Base-by-base conservation (phyloP, 768 basidiomycete genomes). In the Strobilomyces dryophilus region DNA sequence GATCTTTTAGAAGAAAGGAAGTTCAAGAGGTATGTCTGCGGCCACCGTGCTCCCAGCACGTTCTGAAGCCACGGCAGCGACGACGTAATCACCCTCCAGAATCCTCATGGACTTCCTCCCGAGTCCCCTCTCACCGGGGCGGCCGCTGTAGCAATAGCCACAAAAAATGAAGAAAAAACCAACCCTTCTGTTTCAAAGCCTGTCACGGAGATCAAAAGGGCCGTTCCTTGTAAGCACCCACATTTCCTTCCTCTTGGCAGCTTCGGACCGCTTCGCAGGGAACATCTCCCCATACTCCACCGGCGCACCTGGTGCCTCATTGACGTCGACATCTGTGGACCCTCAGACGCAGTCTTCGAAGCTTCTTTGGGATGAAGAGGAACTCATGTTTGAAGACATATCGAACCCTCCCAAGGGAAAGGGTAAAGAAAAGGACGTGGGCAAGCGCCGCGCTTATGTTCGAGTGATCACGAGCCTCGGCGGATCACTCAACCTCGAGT, bases 341-440 rank as follows among this genome's bases (percentile, higher is more conserved):
- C 87, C 93, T 12, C 81, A 84, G 52, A 80, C 79, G 4, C 60
- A 65, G 41, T 71, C 73, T 42, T 85, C 94, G 45, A 85, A 89
- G 61, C 81, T 97, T 5, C 74, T 98, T n/a, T 95, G 94, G 84
- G 95, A 99, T 68, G 97, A 98, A 83, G 97, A 99, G 71, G 95
- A 98, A 66, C 75, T 95, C 15, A 99, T 99, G 97, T 99, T 95
- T 60, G 95, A 98, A 69, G 89, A 90, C 32, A 85, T 99, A 59
- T 77, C 85, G 12, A 87, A 86, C 53, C 84, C 84, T 14, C 76
- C 76, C 2, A 92, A 90, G 69, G 85, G 89, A 1, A 92, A 92
- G 70, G 87, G 85, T 2, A 98, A 98, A 70, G 94, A 95, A 65
- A 95, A 95, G 65, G 92, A 95, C 57, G 77, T 94, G 18, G 87